These are phyloP conservation scores for Sporothrix inflata DNA, from an alignment of 2,329 filamentous ascomycete species.

Conservation along the genomic window DNA sequence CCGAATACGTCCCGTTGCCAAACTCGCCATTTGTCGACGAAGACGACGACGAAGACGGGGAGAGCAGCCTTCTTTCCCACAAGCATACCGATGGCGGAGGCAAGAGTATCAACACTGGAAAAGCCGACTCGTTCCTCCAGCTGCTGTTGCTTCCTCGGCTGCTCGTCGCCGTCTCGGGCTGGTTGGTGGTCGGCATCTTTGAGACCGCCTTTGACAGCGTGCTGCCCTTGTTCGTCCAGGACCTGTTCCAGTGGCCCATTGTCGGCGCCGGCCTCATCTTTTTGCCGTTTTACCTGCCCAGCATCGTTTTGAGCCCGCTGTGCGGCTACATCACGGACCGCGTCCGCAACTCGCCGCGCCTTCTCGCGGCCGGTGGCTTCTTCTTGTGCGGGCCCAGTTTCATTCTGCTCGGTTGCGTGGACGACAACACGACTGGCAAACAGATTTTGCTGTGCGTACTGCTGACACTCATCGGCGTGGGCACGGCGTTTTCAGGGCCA, in stretches of 20 bases:
- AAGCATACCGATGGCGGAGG: no score
- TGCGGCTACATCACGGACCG: background rate
- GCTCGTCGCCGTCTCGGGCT: slow-evolving; percentile 14
- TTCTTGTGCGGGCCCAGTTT: slow-evolving; percentile 6
- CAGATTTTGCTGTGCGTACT: slow-evolving; percentile 5
- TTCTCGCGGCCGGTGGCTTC: background rate
- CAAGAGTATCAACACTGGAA: no score
- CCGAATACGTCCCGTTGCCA: background rate
- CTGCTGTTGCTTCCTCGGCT: slow-evolving; percentile 9
- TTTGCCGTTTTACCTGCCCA: slow-evolving; percentile 19
- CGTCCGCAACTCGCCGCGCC: slow-evolving; percentile 13
- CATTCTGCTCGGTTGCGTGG: slow-evolving; percentile 3
- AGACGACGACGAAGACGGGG: no score
- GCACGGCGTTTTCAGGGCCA: slow-evolving; percentile 12
- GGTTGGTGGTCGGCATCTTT: slow-evolving; percentile 23
- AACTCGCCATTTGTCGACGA: background rate
- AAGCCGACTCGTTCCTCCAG: background rate
- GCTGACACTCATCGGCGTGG: slow-evolving; percentile 3
- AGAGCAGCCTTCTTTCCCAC: no score
- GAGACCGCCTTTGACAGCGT: slow-evolving; percentile 25
- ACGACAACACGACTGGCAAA: background rate
- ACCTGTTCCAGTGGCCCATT: slow-evolving; percentile 16
- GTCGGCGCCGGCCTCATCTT: slow-evolving; percentile 21
- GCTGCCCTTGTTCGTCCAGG: slow-evolving; percentile 18
- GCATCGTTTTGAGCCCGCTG: slow-evolving; percentile 11